A percentile compares a stretch with the other conserved stretches of the same genome.
Evolutionary conservation across 108 stramenopile genomes (phyloP).

Genomic region (Conticribra guillardii): DNA sequence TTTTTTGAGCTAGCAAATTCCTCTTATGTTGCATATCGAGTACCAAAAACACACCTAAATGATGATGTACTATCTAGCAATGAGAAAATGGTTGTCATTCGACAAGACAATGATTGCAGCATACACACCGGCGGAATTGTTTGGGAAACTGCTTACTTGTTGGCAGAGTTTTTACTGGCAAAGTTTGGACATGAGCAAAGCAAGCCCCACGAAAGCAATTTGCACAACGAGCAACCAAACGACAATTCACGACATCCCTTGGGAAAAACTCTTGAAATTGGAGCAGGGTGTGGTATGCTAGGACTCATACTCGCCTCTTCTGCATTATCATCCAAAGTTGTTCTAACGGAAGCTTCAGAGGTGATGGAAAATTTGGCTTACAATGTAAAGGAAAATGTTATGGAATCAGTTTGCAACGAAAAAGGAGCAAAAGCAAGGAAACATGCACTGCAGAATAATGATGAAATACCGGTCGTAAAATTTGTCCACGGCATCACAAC

Average conservation of each 20-base stretch:
- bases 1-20: slow-evolving; percentile 82
- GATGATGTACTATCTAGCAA: not conserved
- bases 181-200: slow-evolving; percentile 31
- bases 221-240: no score
- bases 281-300: slow-evolving; percentile 71
- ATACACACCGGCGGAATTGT: slow-evolving; percentile 82
- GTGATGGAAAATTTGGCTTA: slow-evolving; percentile 56
- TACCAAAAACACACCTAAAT: no score
- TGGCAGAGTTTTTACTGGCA: slow-evolving; percentile 32
- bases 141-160: slow-evolving; percentile 75
- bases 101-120: slow-evolving; percentile 53
- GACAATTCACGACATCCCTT: slow-evolving; percentile 6
- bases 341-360: slow-evolving; percentile 67
- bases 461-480: not conserved
- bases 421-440: not conserved
- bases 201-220: no score
- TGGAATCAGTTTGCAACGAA: slow-evolving; percentile 8
- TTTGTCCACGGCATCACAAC: slow-evolving; percentile 24
- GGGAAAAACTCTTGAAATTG: slow-evolving; percentile 56
- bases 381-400: slow-evolving; percentile 38
- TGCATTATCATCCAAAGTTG: slow-evolving; percentile 40
- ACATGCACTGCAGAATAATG: no score
- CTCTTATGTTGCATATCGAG: slow-evolving; percentile 57
- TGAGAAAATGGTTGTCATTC: slow-evolving; percentile 40
- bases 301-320: slow-evolving; percentile 52